phyloP scores from a whole-genome alignment of 768 basidiomycete genomes.

The Lenzites betulinus region DNA sequence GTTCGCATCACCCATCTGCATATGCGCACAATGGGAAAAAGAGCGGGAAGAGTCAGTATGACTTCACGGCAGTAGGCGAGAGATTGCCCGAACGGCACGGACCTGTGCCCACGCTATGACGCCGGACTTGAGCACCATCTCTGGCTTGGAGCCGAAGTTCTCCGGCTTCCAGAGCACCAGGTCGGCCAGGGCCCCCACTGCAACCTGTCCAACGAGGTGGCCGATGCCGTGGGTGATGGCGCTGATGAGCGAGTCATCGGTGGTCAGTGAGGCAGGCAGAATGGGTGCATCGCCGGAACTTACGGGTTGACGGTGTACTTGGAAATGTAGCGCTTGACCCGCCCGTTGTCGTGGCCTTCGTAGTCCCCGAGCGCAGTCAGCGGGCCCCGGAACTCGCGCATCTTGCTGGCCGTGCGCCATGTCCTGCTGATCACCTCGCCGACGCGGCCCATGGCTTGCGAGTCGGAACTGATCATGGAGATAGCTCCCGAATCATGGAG shows the following conservation, averaged over 20 bases:
- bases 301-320: constrained; percentile 99
- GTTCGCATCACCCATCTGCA: constrained; percentile 94
- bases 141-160: constrained; percentile 89
- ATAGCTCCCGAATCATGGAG: constrained; percentile 92
- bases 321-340: constrained; percentile 93
- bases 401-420: constrained; percentile 97
- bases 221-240: constrained; percentile 94
- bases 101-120: constrained; percentile 92
- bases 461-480: constrained; percentile 94
- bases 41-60: constrained; percentile 6
- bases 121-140: constrained; percentile 94
- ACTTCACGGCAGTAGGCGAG: neutral
- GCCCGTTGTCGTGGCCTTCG: constrained; percentile 74
- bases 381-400: constrained; percentile 79
- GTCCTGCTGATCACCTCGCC: constrained; percentile 92
- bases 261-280: neutral
- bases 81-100: constrained; percentile 24
- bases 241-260: constrained; percentile 39
- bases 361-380: constrained; percentile 68
- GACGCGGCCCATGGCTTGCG: constrained; percentile 98
- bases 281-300: constrained; percentile 34
- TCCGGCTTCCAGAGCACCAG: constrained; percentile 95
- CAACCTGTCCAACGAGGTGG: constrained; percentile 82
- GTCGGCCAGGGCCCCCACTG: constrained; percentile 84
- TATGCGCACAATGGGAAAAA: neutral